Base-by-base conservation (phyloP, 352 stramenopile species). In the Phytophthora pistaciae region DNA sequence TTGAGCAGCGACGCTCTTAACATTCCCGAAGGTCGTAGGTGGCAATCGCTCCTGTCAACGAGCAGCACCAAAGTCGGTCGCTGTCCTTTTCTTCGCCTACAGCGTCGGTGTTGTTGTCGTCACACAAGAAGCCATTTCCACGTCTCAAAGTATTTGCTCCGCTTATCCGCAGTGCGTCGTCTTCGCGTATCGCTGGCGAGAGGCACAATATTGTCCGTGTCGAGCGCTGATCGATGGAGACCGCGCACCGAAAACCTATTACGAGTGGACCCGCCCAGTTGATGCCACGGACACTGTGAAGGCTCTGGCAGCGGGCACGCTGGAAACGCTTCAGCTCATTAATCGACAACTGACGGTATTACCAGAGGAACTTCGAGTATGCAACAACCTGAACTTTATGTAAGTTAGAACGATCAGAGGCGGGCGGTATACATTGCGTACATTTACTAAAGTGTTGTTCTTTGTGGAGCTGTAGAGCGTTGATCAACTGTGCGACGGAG, bases 311-410 rank as follows among this genome's bases (percentile, higher is more conserved):
- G 63, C 74, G 3, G 78, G 79, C 6, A 72, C 67, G 13, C 50
- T 85, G 21, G 67, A 70, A 11, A 78, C 68, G 9, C 56, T 82
- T 18, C 75, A 83, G 25, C 31, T 85, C 7, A 78, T 82, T 18
- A 85, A 85, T 44, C 67, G 69, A 23, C 50, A 72, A 9, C 40
- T 85, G 0, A 38, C 27, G 0, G 33, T 54, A 2, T 62, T 71
- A 33, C 78, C 78, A 0, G 66, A 84, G 0, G 64, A 79, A 5
- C 63, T 91, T 20, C 58, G 50, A 10, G n/a, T 10, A 8, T 87
- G 80, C 25, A 23, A 7, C 4, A 57, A 79, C 0, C 68, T 91
- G 6, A 71, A 76, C 16, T 68, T 80, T 55, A 61, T 91, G 83
- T 88, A n/a, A n/a, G n/a, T n/a, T n/a, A n/a, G n/a, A n/a, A n/a